Evolutionary conservation across 768 basidiomycete species (phyloP), one percentile per base, ranked within the genome.

Genomic region (Wakefieldia striispora): DNA sequence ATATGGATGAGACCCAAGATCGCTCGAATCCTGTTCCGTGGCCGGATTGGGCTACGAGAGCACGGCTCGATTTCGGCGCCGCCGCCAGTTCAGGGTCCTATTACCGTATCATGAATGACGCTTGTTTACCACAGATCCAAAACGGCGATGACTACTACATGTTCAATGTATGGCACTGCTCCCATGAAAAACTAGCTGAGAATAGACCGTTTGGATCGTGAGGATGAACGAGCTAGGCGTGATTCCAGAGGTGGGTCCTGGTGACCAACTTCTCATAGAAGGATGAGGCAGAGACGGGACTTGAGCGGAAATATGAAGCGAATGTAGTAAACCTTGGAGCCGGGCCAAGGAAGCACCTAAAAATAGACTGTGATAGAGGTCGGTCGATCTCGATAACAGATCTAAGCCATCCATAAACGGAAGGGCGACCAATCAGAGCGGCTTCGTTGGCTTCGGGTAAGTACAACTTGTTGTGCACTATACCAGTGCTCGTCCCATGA

Each of bases 231-330:
- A 33, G 3, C 31, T 33, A 33, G 12, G 31, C 31, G 31, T 33
- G 31, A 13, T 7, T 33, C 13, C 31, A 14, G 31, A 14, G 31
- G 4, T 33, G 13, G 31, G 10, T 13, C 31, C 11, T 33, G 31
- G 31, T 13, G 31, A 33, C 31, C 31, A 14, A 33, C 31, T 33
- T 33, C 31, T 33, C 31, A 13, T 33, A 33, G 4, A 3, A 33
- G 31, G 2, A 33, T 3, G 31, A 13, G 31, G 6, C 3, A 33
- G 36, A 29, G 40, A 49, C 47, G 63, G 63, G 20, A 41, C 17
- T 67, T 67, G 60, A 59, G 60, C 63, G 63, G 63, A 56, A 37
- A 49, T 62, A 56, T 41, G n/a, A 21, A 21, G 24, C 29, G 48
- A 54, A 56, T 47, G 49, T 55, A 20, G 41, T 49, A 44, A 45